Evolutionary conservation across 495 filamentous ascomycete species (phyloP).

Genomic region (Penicillium canescens): DNA sequence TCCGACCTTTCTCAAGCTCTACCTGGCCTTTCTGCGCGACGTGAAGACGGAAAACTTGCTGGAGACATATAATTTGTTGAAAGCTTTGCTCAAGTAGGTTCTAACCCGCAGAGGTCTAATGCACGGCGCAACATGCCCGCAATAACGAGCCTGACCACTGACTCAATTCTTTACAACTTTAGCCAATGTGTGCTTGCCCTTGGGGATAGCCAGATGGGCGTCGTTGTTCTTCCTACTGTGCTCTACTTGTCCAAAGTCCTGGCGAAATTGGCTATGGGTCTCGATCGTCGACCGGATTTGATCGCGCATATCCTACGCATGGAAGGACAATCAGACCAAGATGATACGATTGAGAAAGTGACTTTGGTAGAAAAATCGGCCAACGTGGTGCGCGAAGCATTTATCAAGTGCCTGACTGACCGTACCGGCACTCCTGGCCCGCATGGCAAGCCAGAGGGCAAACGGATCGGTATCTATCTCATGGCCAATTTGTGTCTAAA

Average conservation of each 20-base stretch:
- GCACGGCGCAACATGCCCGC: not conserved
- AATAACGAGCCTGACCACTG: constrained; percentile 5
- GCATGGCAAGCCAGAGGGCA: constrained; percentile 67
- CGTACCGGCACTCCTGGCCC: constrained; percentile 60
- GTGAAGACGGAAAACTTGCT: constrained; percentile 73
- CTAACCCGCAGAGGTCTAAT: not conserved
- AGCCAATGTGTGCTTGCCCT: constrained; percentile 79
- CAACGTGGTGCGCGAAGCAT: constrained; percentile 84
- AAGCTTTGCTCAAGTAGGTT: constrained; percentile 67
- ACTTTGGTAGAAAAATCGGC: constrained; percentile 82
- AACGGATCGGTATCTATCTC: constrained; percentile 82
- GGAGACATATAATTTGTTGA: constrained; percentile 72
- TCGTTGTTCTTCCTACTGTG: constrained; percentile 74
- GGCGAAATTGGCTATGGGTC: constrained; percentile 74
- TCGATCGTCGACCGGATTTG: constrained; percentile 75
- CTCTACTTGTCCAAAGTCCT: constrained; percentile 75
- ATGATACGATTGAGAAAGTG: constrained; percentile 60
- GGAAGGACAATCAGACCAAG: constrained; percentile 48
- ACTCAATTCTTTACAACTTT: constrained; percentile 1
- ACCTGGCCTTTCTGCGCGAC: constrained; percentile 76
- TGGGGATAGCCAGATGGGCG: constrained; percentile 72
- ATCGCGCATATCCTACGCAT: constrained; percentile 54
- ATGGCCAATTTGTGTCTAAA: constrained; percentile 91
- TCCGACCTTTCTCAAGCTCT: constrained; percentile 73
- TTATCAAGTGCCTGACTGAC: constrained; percentile 87